phyloP scores from a whole-genome alignment of 1,284 basidiomycete genomes.

The Somion occarium region DNA sequence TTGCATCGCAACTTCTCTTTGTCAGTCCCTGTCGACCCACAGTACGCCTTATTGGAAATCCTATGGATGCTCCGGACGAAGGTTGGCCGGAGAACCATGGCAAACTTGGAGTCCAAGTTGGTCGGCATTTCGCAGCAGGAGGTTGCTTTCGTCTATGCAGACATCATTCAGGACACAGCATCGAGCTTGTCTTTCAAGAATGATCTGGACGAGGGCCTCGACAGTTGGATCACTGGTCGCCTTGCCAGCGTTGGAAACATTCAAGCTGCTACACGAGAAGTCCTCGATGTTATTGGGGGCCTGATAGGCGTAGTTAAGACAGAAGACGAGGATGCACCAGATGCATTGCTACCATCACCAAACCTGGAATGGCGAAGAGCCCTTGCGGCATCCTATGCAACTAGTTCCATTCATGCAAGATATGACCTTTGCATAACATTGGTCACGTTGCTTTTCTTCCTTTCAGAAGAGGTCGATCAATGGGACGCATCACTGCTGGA shows the following conservation, averaged over 20 bases:
- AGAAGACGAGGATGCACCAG: constrained; percentile 60
- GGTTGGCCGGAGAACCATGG: constrained; percentile 50
- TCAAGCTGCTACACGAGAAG: constrained; percentile 47
- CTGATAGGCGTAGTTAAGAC: constrained; percentile 67
- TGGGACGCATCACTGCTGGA: constrained; percentile 66
- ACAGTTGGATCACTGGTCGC: constrained; percentile 54
- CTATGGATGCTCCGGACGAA: constrained; percentile 56
- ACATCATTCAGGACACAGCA: constrained; percentile 67
- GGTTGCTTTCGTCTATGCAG: constrained; percentile 65
- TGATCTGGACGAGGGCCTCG: constrained; percentile 51
- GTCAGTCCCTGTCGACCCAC: constrained; percentile 32
- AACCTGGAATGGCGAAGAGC: constrained; percentile 59
- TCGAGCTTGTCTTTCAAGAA: constrained; percentile 46
- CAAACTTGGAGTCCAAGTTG: constrained; percentile 52
- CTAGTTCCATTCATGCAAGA: constrained; percentile 59
- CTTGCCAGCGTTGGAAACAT: constrained; percentile 53
- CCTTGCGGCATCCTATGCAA: constrained; percentile 56
- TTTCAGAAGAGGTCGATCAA: constrained; percentile 51
- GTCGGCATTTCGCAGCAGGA: constrained; percentile 68
- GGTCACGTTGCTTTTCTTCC: constrained; percentile 66
- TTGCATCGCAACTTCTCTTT: constrained; percentile 44
- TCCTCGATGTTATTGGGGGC: constrained; percentile 64
- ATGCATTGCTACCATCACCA: constrained; percentile 40
- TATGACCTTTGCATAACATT: constrained; percentile 68
- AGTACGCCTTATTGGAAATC: constrained; percentile 51